Base-by-base conservation (phyloP, 1,139 yeast species). In the Suhomyces taliae region DNA sequence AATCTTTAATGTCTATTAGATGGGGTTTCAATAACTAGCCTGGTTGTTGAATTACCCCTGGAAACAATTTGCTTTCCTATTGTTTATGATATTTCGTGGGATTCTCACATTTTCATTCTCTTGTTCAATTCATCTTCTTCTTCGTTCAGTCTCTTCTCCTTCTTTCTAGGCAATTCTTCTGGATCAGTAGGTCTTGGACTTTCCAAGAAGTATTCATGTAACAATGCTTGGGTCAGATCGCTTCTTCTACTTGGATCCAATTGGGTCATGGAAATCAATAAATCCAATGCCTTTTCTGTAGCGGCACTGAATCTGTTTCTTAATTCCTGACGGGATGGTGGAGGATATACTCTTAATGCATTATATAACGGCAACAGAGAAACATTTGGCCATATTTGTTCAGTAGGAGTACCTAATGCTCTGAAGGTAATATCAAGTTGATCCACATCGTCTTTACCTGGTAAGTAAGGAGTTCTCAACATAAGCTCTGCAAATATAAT, bases 391-490 rank as follows among this genome's bases (percentile, higher is more conserved):
- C 99, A 93, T 2, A 75, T 83, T 39, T 79, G 84, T 56, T 91
- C 97, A 0, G 96, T 88, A 3, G 99, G 99, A 0, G 99, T 90
- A 0, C 99, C 99, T 53, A 91, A 70, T 0, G 99, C 99, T 58
- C 90, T 81, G 62, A 93, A 91, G 0, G 98, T 93, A 10, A 90
- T 87, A 48, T 87, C 95, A 37, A 91, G 70, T 64, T 93, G 99
- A 59, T 91, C 96, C 1, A 83, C 68, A 64, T 93, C 99, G 55
- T 89, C 93, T 54, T 81, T 82, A 1, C 98, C 99, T 0, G 99
- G 96, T 42, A 95, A 70, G 62, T 93, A 93, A 1, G 99, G 99
- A 2, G 90, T 89, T 60, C 99, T 76, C 55, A 93, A 73, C 97
- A 93, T 90, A 56, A 93, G 72, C 60, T 93, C 99, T 0, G 98